Evolutionary conservation across 106 monocot genomes (phyloP), one percentile per base, ranked within the genome.

Genomic region (Allium sativum): DNA sequence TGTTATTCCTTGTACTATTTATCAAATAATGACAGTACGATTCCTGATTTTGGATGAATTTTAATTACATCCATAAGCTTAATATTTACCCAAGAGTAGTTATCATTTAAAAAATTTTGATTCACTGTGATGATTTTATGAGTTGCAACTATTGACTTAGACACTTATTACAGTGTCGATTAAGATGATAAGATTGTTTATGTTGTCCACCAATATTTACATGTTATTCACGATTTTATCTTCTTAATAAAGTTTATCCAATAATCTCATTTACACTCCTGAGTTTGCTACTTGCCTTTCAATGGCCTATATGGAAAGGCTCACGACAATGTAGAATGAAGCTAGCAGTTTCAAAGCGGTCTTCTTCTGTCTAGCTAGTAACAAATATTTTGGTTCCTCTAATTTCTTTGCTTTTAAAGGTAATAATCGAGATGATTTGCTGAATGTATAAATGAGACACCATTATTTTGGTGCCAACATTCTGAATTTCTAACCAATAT

Each of bases 401-500:
- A 98, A 55, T 92, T 98, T 76, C 75, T 98, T n/a, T 73, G 77
- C 6, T 98, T 92, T 65, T 58, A 68, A 82, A 65, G 58, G 60
- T 40, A 98, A 83, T 64, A 77, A 79, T n/a, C 91, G 98, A 67
- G 98, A 88, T 61, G 98, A 0, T 91, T 98, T 72, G 91, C 85
- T 62, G 92, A 98, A 46, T 68, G 92, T 61, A 87, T 85, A 53
- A 92, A 83, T 63, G 88, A 85, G 14, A 83, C 88, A 61, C 84
- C 98, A 47, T 62, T 98, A 44, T 98, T 98, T 79, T 81, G 91
- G 73, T 91, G 91, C 42, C 98, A 91, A 42, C 98, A 91, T 12
- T 98, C 98, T 20, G 85, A 98, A 53, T 98, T 98, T 40, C 50
- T 98, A 62, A 72, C 70, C 9, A 76, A 84, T 44, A 79, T 88